phyloP scores from a whole-genome alignment of 169 alveolate genomes.

The Cyclospora cayetanensis region DNA sequence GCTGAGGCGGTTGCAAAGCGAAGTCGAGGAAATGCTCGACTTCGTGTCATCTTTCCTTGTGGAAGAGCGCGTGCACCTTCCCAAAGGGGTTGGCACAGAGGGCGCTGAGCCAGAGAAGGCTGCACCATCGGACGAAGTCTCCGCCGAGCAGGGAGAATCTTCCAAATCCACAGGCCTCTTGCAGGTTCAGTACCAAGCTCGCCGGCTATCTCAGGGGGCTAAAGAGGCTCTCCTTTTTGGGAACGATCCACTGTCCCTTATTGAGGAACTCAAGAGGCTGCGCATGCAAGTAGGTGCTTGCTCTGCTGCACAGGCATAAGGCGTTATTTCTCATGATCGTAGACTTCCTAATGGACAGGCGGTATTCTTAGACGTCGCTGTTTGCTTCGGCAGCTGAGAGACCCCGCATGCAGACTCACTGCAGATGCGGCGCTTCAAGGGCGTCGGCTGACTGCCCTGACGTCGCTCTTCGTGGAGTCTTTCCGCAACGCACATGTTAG shows the following conservation, averaged over 20 bases:
- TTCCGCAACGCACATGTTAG: too few species aligned
- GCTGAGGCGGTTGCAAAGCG: conserved; percentile 68
- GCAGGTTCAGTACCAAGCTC: conserved; percentile 48
- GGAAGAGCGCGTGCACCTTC: conserved; percentile 43
- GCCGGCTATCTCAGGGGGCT: conserved; percentile 53
- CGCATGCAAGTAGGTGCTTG: conserved; percentile 64
- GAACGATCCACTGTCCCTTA: conserved; percentile 57
- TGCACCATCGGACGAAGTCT: not conserved
- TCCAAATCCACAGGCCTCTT: not conserved
- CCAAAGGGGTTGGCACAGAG: not conserved
- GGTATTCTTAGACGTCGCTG: too few species aligned
- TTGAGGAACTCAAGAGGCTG: conserved; percentile 53
- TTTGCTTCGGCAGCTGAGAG: too few species aligned
- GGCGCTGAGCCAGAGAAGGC: not conserved
- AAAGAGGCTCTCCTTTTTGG: conserved; percentile 69
- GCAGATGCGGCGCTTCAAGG: too few species aligned
- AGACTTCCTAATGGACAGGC: too few species aligned
- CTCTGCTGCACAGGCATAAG: not conserved
- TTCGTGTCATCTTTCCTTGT: conserved; percentile 65
- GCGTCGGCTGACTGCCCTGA: too few species aligned
- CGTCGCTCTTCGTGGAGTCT: too few species aligned
- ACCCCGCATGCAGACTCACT: too few species aligned
- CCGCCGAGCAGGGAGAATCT: not conserved
- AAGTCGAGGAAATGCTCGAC: conserved; percentile 72
- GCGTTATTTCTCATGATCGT: not conserved